Percentiles rank a stretch among this genome's conserved stretches.
Conservation (phyloP, 768 basidiomycete species). For the Hirschioporus abietinus region DNA sequence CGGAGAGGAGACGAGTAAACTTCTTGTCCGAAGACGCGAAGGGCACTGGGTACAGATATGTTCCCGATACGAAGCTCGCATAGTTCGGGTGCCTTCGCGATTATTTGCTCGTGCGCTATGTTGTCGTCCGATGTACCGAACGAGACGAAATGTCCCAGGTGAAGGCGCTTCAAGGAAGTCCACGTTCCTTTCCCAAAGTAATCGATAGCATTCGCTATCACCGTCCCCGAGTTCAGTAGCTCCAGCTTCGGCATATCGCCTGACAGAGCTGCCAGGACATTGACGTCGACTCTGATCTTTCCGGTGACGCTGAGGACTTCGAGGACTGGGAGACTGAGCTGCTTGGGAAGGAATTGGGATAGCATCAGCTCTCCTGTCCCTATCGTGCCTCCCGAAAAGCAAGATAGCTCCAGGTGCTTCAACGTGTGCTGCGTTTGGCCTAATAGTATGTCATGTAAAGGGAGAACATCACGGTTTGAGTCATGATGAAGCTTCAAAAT, state of each 20-base stretch:
- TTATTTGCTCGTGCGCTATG: neutral
- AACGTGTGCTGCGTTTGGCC: neutral
- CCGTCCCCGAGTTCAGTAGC: neutral
- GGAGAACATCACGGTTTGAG: neutral
- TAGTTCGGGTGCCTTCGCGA: neutral
- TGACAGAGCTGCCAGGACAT: neutral
- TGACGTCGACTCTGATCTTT: neutral
- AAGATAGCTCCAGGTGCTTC: neutral
- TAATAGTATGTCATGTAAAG: neutral
- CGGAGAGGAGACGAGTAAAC: neutral
- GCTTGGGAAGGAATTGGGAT: neutral
- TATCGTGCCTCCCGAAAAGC: neutral
- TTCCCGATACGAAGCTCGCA: neutral
- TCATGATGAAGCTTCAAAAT: neutral
- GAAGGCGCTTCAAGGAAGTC: neutral
- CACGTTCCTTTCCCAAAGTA: neutral
- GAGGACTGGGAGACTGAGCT: neutral
- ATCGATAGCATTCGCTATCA: neutral
- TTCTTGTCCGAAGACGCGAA: neutral
- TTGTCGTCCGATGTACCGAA: neutral
- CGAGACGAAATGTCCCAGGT: neutral
- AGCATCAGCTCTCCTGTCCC: neutral
- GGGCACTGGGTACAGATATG: neutral
- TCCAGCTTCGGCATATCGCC: neutral
- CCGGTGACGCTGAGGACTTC: neutral